These are phyloP conservation scores for Monilinia fructicola DNA, from an alignment of 2,329 filamentous ascomycete genomes.

Conservation along the genomic window DNA sequence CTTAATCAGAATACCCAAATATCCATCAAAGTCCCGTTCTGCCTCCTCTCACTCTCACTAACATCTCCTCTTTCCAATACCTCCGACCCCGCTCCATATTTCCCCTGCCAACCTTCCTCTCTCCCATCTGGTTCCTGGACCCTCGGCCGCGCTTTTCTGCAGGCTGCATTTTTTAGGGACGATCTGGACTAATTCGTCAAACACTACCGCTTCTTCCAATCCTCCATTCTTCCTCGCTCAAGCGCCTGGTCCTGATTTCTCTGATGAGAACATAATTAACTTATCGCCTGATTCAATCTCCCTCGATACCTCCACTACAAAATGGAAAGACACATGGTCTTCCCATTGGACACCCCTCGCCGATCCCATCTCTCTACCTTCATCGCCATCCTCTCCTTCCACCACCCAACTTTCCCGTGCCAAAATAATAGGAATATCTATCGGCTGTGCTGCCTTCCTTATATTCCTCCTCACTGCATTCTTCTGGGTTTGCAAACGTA, in stretches of 20 bases:
- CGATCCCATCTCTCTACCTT: no score
- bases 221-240: slow-evolving; percentile 9
- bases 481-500: no score
- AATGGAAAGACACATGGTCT: no score
- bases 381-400: no score
- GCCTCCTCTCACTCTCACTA: slow-evolving; percentile 3
- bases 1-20: background rate
- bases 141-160: slow-evolving; percentile 9
- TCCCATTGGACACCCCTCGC: no score
- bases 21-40: slow-evolving; percentile 12
- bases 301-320: background rate
- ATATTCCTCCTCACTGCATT: no score
- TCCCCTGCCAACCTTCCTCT: slow-evolving; percentile 28
- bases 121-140: slow-evolving; percentile 12
- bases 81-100: slow-evolving; percentile 25
- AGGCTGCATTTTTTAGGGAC: slow-evolving; percentile 11
- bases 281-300: no score
- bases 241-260: slow-evolving; percentile 6
- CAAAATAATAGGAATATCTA: no score
- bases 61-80: slow-evolving; percentile 1
- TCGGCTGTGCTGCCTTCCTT: no score
- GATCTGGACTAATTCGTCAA: background rate
- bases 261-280: background rate
- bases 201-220: background rate
- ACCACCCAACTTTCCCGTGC: no score